Conservation (phyloP, 1,284 basidiomycete species). For the Porodaedalea pini region DNA sequence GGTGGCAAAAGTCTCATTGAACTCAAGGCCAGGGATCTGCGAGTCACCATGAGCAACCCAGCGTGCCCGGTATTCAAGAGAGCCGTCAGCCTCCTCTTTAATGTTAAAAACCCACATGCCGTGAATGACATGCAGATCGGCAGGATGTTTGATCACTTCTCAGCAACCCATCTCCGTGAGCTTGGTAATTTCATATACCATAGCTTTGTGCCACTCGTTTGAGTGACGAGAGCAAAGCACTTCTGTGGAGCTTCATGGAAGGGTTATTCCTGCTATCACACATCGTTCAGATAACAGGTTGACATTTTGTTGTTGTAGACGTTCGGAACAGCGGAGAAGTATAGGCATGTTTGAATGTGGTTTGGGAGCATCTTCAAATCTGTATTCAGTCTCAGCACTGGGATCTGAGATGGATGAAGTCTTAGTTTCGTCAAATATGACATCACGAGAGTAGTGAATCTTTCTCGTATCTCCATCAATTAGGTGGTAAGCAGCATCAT, state of each 20-base stretch:
- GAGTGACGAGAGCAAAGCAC: not conserved
- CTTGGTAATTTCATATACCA: not conserved
- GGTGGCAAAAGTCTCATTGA: not conserved
- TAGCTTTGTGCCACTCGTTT: not conserved
- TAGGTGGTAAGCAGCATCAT: no score
- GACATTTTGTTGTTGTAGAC: no score
- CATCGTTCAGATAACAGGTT: no score
- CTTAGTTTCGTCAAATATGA: no score
- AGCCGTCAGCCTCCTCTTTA: not conserved
- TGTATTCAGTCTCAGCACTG: no score
- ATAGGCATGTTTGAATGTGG: no score
- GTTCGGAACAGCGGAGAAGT: no score
- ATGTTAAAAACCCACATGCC: conserved; percentile 5
- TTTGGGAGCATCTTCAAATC: no score
- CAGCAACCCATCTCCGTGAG: not conserved
- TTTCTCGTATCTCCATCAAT: no score
- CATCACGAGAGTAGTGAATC: no score
- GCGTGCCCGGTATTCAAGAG: not conserved
- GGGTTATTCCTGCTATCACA: no score
- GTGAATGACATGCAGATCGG: not conserved
- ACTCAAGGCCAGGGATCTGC: not conserved
- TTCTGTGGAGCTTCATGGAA: not conserved
- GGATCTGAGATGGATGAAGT: no score
- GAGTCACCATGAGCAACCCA: conserved; percentile 7
- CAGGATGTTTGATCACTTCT: not conserved